Evolutionary conservation across 208 protist species (phyloP).

Genomic region (Leishmania tropica): DNA sequence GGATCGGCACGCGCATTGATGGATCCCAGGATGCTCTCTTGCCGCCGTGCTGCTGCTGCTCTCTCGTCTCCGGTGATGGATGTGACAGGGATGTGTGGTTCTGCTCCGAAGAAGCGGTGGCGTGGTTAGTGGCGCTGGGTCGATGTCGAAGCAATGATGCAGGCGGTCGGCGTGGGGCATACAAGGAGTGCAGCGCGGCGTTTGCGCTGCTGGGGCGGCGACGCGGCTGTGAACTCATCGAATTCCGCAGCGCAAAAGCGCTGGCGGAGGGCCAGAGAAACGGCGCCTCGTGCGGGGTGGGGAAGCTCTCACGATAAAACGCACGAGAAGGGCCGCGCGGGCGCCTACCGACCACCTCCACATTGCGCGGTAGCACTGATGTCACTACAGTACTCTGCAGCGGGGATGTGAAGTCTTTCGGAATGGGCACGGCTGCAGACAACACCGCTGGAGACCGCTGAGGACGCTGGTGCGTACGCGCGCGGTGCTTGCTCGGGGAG

Average conservation of each 20-base stretch:
- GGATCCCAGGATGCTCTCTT: neutral
- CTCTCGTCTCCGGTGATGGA: neutral
- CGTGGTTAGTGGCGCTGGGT: neutral
- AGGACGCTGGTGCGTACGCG: slow-evolving; percentile 7
- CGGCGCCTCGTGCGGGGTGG: neutral
- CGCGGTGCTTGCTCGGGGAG: neutral
- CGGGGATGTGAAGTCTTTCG: slow-evolving; percentile 5
- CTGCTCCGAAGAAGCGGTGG: neutral
- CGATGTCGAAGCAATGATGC: neutral
- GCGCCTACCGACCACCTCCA: slow-evolving; percentile 40
- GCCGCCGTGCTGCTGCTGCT: neutral
- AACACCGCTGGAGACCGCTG: neutral
- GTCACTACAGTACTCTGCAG: slow-evolving; percentile 65
- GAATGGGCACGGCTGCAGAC: slow-evolving; percentile 1
- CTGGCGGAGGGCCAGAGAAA: neutral
- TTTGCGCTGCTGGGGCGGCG: slow-evolving; percentile 16
- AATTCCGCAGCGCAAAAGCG: neutral
- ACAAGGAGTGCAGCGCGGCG: slow-evolving; percentile 7
- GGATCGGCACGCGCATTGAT: slow-evolving; percentile 9
- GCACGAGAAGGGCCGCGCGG: neutral
- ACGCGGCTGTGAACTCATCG: neutral
- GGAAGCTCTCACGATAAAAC: neutral
- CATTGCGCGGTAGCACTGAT: slow-evolving; percentile 49
- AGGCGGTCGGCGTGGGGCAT: slow-evolving; percentile 3
- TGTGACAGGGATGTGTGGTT: neutral